Percentiles rank a stretch among this genome's conserved stretches.
These are phyloP conservation scores for Pseudohyphozyma bogoriensis DNA, from an alignment of 768 basidiomycete genomes.

Conservation along the genomic window DNA sequence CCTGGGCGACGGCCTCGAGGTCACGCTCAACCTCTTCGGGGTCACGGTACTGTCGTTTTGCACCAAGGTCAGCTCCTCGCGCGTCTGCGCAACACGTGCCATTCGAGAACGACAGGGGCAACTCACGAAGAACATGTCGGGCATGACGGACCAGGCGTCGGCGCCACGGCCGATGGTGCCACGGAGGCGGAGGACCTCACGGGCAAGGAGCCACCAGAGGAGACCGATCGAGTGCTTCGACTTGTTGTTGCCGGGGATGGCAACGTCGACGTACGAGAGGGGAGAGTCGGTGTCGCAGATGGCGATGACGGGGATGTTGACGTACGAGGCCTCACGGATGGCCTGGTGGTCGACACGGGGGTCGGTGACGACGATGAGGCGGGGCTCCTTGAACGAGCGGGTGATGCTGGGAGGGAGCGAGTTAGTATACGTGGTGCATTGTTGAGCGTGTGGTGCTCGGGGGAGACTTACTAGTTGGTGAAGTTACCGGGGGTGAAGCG, in stretches of 20 bases:
- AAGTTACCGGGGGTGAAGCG: conserved; percentile 98
- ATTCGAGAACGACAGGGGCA: background rate
- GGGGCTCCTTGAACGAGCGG: conserved; percentile 98
- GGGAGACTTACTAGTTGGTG: conserved; percentile 99
- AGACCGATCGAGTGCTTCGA: conserved; percentile 93
- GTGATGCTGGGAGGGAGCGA: too few species aligned
- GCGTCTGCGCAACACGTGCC: background rate
- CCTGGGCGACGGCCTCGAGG: conserved; percentile 83
- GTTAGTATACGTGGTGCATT: too few species aligned
- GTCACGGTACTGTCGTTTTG: conserved; percentile 69
- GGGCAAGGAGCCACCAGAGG: conserved; percentile 92
- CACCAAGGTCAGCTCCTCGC: conserved; percentile 44
- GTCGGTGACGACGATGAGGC: conserved; percentile 95
- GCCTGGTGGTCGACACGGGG: conserved; percentile 99
- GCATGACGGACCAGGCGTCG: conserved; percentile 97
- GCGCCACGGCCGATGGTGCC: conserved; percentile 83
- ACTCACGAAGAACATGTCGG: conserved; percentile 40
- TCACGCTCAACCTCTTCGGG: conserved; percentile 99
- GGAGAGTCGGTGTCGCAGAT: conserved; percentile 98
- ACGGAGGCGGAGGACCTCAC: conserved; percentile 90
- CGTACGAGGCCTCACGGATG: conserved; percentile 98
- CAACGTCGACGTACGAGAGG: conserved; percentile 93
- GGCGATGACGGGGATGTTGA: conserved; percentile 99
- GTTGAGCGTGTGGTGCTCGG: too few species aligned
- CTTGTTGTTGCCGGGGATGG: conserved; percentile 99